phyloP scores from a whole-genome alignment of 2,329 filamentous ascomycete species.

The Trichophyton rubrum region DNA sequence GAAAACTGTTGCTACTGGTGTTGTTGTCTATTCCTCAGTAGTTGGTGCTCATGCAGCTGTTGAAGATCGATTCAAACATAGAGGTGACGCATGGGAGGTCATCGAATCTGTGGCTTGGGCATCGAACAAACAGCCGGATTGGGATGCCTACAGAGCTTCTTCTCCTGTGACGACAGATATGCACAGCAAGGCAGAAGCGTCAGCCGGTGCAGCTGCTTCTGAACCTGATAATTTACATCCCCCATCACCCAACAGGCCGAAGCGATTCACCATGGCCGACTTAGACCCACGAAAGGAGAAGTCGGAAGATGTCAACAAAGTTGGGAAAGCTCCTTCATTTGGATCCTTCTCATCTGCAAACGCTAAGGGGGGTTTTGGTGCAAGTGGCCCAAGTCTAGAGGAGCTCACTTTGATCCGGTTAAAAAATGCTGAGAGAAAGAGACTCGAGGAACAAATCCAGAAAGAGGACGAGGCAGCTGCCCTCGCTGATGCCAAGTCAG shows the following conservation, averaged over 20 bases:
- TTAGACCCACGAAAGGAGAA: slow-evolving; percentile 17
- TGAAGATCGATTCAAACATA: slow-evolving; percentile 34
- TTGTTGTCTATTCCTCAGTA: slow-evolving; percentile 46
- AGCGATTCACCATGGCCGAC: slow-evolving; percentile 24
- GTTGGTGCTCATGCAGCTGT: slow-evolving; percentile 47
- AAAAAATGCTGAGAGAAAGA: slow-evolving; percentile 43
- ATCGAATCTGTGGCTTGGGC: slow-evolving; percentile 47
- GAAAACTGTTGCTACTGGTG: slow-evolving; percentile 40
- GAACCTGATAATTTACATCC: slow-evolving; percentile 2
- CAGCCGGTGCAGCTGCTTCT: slow-evolving; percentile 9
- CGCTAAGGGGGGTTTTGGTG: slow-evolving; percentile 16
- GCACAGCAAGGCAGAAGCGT: background rate
- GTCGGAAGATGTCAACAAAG: slow-evolving; percentile 16
- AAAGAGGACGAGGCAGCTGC: slow-evolving; percentile 37
- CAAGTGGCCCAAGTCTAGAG: slow-evolving; percentile 29
- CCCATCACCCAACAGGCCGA: slow-evolving; percentile 15
- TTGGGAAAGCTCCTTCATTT: slow-evolving; percentile 29
- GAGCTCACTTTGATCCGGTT: slow-evolving; percentile 44
- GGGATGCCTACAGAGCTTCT: slow-evolving; percentile 17
- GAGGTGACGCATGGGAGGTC: slow-evolving; percentile 34
- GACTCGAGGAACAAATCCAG: slow-evolving; percentile 41
- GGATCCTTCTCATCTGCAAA: slow-evolving; percentile 29
- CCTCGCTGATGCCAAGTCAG: slow-evolving; percentile 17
- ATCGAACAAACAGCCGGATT: slow-evolving; percentile 39
- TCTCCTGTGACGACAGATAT: slow-evolving; percentile 9